phyloP scores from a whole-genome alignment of 768 basidiomycete species.

The Boletus sp. region DNA sequence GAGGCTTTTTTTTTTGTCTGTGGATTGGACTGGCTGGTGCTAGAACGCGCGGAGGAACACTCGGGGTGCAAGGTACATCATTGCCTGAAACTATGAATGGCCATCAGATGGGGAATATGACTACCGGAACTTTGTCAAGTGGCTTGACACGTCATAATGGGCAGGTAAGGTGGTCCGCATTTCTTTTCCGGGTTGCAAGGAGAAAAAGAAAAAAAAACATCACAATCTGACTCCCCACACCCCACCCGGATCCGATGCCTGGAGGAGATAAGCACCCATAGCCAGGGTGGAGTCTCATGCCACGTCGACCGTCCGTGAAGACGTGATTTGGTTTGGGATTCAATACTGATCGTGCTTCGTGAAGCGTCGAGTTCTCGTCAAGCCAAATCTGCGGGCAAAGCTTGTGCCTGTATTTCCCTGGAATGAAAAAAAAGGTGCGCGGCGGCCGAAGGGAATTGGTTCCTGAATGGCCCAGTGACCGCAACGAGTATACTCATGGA shows the following conservation, averaged over 20 bases:
- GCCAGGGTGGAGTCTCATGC: background rate
- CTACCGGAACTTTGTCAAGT: background rate
- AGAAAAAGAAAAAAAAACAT: background rate
- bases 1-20: background rate
- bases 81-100: background rate
- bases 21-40: conserved; percentile 2
- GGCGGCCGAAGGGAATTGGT: conserved; percentile 27
- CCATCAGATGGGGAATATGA: background rate
- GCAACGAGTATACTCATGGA: conserved; percentile 15
- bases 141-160: background rate
- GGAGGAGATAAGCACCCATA: conserved; percentile 6
- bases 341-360: conserved; percentile 11
- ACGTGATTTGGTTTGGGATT: conserved; percentile 8
- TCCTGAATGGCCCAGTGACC: conserved; percentile 25
- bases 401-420: conserved; percentile 25
- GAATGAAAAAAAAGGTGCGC: conserved; percentile 14
- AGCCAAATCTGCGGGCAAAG: conserved; percentile 7
- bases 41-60: background rate
- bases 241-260: conserved; percentile 7
- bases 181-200: background rate
- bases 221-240: background rate
- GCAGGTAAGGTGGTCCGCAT: background rate
- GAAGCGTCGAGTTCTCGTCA: conserved; percentile 9
- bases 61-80: conserved; percentile 1
- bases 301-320: conserved; percentile 1